Evolutionary conservation across 371 early-diverging fungal genomes (phyloP).

Genomic region (Vairimorpha necatrix): DNA sequence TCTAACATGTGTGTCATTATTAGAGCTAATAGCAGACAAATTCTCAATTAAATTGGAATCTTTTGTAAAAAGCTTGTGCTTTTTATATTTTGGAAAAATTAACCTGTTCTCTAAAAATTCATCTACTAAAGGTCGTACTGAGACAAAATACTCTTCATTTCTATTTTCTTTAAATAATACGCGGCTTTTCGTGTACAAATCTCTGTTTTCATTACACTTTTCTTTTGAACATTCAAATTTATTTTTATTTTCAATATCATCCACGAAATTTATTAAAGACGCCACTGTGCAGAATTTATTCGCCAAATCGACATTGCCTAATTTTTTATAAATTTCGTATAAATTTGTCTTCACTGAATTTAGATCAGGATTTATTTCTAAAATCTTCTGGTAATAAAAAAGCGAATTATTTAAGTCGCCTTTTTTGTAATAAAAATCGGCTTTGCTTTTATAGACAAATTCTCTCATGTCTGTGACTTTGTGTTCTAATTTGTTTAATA

Average conservation of each 20-base stretch:
- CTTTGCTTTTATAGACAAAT: constrained; percentile 15
- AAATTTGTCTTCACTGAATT: constrained; percentile 53
- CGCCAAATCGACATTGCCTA: constrained; percentile 57
- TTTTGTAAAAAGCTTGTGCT: not conserved
- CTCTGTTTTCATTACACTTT: constrained; percentile 36
- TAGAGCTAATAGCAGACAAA: not conserved
- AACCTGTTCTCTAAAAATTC: constrained; percentile 52
- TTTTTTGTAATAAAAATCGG: constrained; percentile 9
- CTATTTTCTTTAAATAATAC: not conserved
- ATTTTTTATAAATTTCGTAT: constrained; percentile 56
- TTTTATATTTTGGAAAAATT: constrained; percentile 13
- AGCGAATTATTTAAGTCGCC: constrained; percentile 35
- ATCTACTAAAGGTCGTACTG: constrained; percentile 15
- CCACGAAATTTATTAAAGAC: constrained; percentile 45
- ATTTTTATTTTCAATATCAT: constrained; percentile 33
- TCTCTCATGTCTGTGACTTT: constrained; percentile 27
- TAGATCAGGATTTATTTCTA: constrained; percentile 40
- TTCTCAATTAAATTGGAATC: not conserved
- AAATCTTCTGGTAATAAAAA: constrained; percentile 42
- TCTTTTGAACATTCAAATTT: constrained; percentile 34
- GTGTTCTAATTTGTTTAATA: constrained; percentile 34
- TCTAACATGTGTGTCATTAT: constrained; percentile 8
- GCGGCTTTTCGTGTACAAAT: constrained; percentile 13
- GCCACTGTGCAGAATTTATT: constrained; percentile 51
- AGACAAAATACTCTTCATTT: constrained; percentile 1